phyloP scores from a whole-genome alignment of 2,329 filamentous ascomycete species.

The Passalora sequoiae region DNA sequence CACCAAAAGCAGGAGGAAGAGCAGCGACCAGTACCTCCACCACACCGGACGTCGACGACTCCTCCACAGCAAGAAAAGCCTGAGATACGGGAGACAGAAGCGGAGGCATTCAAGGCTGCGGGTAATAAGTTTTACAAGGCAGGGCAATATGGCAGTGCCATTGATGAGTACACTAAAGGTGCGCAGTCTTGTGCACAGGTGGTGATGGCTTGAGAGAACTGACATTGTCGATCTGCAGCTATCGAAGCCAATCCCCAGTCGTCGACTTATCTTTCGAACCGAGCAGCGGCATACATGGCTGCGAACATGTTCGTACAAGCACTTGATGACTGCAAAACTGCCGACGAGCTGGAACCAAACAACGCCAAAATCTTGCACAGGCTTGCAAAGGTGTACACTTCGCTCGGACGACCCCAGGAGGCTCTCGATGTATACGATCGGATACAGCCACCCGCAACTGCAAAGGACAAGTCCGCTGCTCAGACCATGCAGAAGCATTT shows the following conservation, averaged over 20 bases:
- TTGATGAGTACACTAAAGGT: constrained; percentile 95
- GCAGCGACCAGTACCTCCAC: constrained; percentile 60
- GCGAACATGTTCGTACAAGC: constrained; percentile 73
- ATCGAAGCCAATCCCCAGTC: constrained; percentile 82
- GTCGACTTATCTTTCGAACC: constrained; percentile 87
- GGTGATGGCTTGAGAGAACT: constrained; percentile 5
- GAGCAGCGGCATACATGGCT: constrained; percentile 89
- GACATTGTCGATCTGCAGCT: constrained; percentile 49
- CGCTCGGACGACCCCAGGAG: constrained; percentile 77
- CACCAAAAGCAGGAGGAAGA: constrained; percentile 38
- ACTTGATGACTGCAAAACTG: constrained; percentile 77
- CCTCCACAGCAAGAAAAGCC: constrained; percentile 32
- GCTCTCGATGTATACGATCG: constrained; percentile 75
- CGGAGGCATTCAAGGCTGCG: constrained; percentile 83
- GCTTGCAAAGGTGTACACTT: constrained; percentile 83
- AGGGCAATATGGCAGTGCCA: constrained; percentile 79
- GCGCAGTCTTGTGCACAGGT: constrained; percentile 34
- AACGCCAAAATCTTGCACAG: constrained; percentile 86
- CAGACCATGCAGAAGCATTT: constrained; percentile 81
- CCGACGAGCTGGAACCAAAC: constrained; percentile 75
- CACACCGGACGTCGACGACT: constrained; percentile 56
- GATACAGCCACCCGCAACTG: constrained; percentile 73
- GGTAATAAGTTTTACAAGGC: constrained; percentile 98
- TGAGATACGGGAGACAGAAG: constrained; percentile 58
- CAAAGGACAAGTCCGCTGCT: constrained; percentile 79